Conservation (phyloP, 805 yeast species). For the Saccharomycopsis microspora region DNA sequence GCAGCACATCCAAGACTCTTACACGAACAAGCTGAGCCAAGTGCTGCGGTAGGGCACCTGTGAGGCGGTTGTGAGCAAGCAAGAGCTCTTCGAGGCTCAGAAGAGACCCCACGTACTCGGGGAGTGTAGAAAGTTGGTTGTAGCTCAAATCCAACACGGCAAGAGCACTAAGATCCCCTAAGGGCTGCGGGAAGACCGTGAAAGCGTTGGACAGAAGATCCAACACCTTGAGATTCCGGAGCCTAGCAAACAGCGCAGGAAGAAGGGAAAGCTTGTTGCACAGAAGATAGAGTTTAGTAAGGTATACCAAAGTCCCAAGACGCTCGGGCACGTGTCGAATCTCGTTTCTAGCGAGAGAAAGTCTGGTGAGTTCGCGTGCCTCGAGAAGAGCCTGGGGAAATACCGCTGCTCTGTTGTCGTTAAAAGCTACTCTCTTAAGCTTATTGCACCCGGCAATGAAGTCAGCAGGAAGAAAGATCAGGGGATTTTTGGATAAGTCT, state of each 20-base stretch:
- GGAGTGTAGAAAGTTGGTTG: conserved; percentile 54
- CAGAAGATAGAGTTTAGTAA: conserved; percentile 53
- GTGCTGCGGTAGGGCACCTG: conserved; percentile 38
- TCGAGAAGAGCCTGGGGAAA: conserved; percentile 69
- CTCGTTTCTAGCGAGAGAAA: conserved; percentile 73
- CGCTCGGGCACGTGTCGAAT: conserved; percentile 50
- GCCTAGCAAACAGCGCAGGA: conserved; percentile 48
- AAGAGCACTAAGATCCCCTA: conserved; percentile 48
- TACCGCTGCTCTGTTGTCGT: conserved; percentile 58
- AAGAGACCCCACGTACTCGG: conserved; percentile 49
- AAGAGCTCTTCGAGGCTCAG: conserved; percentile 55
- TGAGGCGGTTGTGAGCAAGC: conserved; percentile 60
- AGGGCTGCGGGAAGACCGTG: conserved; percentile 48
- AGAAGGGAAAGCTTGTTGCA: conserved; percentile 60
- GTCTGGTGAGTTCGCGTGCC: conserved; percentile 50
- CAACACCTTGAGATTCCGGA: conserved; percentile 43
- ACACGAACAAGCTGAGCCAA: conserved; percentile 43
- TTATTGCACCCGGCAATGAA: conserved; percentile 67
- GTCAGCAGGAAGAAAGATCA: conserved; percentile 72
- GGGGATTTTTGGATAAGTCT: conserved; percentile 80
- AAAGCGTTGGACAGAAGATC: conserved; percentile 76
- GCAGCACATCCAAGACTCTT: conserved; percentile 66
- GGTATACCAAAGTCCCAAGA: conserved; percentile 36
- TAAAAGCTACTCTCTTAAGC: conserved; percentile 53
- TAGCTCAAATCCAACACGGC: conserved; percentile 70